These are phyloP conservation scores for Oropetium thomaeum DNA, from an alignment of 176 grass and related monocot genomes.

Conservation along the genomic window DNA sequence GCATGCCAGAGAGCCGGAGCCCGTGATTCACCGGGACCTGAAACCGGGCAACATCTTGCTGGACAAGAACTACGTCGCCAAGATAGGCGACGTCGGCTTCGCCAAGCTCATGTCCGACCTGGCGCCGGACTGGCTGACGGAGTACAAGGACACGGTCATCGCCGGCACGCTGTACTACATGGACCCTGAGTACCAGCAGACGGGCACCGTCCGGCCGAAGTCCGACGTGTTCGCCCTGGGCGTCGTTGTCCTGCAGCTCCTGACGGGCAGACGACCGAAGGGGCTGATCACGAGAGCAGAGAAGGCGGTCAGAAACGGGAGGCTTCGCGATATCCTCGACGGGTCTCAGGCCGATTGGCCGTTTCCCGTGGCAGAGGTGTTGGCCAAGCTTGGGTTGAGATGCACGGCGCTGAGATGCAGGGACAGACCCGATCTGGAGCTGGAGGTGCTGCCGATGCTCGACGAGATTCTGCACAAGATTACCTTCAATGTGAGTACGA, in stretches of 20 bases:
- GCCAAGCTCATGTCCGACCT: conserved; percentile 72
- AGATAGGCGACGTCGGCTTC: conserved; percentile 88
- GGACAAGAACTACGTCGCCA: conserved; percentile 66
- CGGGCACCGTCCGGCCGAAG: conserved; percentile 76
- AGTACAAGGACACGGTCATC: conserved; percentile 78
- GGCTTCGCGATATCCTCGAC: conserved; percentile 45
- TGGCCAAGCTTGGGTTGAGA: conserved; percentile 63
- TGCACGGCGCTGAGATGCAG: conserved; percentile 70
- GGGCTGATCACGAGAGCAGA: conserved; percentile 56
- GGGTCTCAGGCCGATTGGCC: conserved; percentile 61
- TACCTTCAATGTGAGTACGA: conserved; percentile 32
- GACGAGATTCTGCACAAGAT: conserved; percentile 51
- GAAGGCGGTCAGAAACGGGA: conserved; percentile 41
- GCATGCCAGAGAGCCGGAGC: conserved; percentile 67
- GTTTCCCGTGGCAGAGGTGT: conserved; percentile 50
- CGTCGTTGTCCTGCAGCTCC: conserved; percentile 65
- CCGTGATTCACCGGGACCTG: conserved; percentile 83
- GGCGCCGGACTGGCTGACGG: conserved; percentile 72
- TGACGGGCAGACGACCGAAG: conserved; percentile 54
- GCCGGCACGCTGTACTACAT: conserved; percentile 86
- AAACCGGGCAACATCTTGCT: conserved; percentile 87
- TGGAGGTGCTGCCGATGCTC: conserved; percentile 62
- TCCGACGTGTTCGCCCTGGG: conserved; percentile 81
- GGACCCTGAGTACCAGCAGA: conserved; percentile 95
- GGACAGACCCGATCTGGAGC: conserved; percentile 74